Base-by-base conservation (phyloP, 1,284 basidiomycete species). In the Cystobasidium pallidum region DNA sequence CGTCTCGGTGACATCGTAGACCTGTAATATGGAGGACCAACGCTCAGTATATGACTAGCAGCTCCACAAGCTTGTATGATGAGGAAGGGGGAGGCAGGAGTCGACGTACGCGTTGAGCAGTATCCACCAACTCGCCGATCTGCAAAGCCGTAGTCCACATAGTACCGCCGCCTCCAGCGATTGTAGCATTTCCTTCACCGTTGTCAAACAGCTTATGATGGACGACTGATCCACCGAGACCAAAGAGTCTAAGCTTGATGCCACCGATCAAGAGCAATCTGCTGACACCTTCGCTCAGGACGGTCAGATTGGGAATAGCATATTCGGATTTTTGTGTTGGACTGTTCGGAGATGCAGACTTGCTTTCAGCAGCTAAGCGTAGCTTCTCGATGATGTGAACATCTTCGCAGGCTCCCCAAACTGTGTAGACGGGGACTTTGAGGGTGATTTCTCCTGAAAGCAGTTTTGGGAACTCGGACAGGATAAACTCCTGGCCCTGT, bases 121-220 rank as follows among this genome's bases (percentile, higher is more conserved):
- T 98, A 82, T 99, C 96, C 70, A 99, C 89, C 52, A 99, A 88
- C 82, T 99, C 95, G 75, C 96, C 96, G 52, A 99, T 91, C 82
- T 99, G 96, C 30, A 99, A 86, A 4, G 93, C 91, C 0, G 95
- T 99, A 0, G 93, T 92, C 96, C 96, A 99, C 90, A 98, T 97
- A 26, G 94, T 98, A 32, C 96, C 96, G 79, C 93, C 91, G 0
- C 92, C 95, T 54, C 96, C 96, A 0, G 96, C 95, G 75, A 99
- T 97, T 13, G 95, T 97, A 2, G 92, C 94, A 59, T 85, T 88
- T 1, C 94, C 95, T 66, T 95, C 92, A 0, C 96, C 92, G 76
- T 94, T 94, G 85, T 96, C 91, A 81, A 98, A 99, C 83, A 99
- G 88, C 83, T 98, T 98, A 85, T 98, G 94, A 28, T 89, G 88